Base-by-base conservation (phyloP, 2,329 filamentous ascomycete species). In the Penicillium olsonii region DNA sequence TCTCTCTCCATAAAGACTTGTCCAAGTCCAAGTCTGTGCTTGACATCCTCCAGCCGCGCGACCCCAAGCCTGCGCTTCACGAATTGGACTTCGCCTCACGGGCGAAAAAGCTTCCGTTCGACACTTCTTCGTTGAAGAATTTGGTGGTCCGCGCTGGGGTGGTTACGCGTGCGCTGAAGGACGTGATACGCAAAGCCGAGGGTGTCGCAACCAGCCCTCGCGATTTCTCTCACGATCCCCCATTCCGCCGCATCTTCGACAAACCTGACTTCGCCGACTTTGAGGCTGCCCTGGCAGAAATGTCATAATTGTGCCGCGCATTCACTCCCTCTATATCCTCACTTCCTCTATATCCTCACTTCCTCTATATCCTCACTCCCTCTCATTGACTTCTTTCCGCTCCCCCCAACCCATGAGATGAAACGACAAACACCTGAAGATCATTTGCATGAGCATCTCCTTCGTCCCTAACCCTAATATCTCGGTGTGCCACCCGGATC, bases 61-160 rank as follows among this genome's bases (percentile, higher is more conserved):
- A 66, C 45, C 57, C 67, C 24, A 57, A 67, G 22, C 54, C 62
- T 20, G 41, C 62, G 50, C 45, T 64, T 33, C 24, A 54, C 12
- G 50, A 68, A 9, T 48, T 63, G 9, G 57, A 65, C 4, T 27
- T 54, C 14, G 42, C 58, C 26, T 54, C 65, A n/a, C 59, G 67
- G 31, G 59, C 68, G 15, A 68, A 69, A 44, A 86, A 85, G 59
- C 77, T 86, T n/a, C 81, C 82, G 0, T 87, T 87, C 61, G 83
- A 86, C 60, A 86, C 83, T 2, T 80, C 80, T 20, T 85, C 84
- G 37, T 74, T 87, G 12, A 77, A 78, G 56, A 80, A 84, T 61
- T 81, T 87, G 48, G 83, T 87, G 20, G 63, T 73, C 22, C 72
- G 76, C 35, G 75, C 76, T 14, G 75, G 75, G 15, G 74, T 75